Evolutionary conservation across 345 rosid genomes (phyloP).

Genomic region (Brassica juncea): DNA sequence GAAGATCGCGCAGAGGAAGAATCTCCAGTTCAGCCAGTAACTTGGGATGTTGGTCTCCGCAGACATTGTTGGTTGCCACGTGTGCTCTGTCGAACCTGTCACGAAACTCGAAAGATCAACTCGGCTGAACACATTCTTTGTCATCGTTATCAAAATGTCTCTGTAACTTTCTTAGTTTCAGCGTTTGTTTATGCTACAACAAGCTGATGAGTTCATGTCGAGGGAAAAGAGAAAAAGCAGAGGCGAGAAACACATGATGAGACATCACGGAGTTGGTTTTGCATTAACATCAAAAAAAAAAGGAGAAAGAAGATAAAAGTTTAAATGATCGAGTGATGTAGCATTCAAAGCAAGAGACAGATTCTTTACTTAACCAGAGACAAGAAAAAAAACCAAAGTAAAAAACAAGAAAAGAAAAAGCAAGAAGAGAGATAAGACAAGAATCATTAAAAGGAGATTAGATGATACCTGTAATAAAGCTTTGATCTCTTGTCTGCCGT

Average conservation of each 20-base stretch:
- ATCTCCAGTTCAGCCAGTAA: constrained; percentile 93
- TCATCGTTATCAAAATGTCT: constrained; percentile 18
- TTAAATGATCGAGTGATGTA: not conserved
- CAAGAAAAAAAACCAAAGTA: not conserved
- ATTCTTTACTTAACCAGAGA: constrained; percentile 36
- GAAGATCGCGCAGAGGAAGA: constrained; percentile 64
- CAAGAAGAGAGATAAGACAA: constrained; percentile 2
- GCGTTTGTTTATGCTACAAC: not conserved
- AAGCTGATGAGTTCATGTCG: not conserved
- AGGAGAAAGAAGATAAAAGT: not conserved
- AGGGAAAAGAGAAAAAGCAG: constrained; percentile 15
- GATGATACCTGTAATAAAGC: constrained; percentile 29
- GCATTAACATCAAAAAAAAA: constrained; percentile 6
- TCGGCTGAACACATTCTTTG: constrained; percentile 26
- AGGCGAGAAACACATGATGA: constrained; percentile 30
- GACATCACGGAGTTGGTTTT: constrained; percentile 36
- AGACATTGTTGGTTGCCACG: constrained; percentile 66
- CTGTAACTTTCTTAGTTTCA: not conserved
- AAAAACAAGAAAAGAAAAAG: not conserved
- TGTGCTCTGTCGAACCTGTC: constrained; percentile 58
- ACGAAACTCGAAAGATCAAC: constrained; percentile 52
- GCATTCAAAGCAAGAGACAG: constrained; percentile 40
- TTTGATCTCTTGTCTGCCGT: constrained; percentile 21
- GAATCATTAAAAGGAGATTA: not conserved
- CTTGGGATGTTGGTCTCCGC: constrained; percentile 63